These are phyloP conservation scores for Xerocomus amazonicus DNA, from an alignment of 1,284 basidiomycete species.

Conservation along the genomic window DNA sequence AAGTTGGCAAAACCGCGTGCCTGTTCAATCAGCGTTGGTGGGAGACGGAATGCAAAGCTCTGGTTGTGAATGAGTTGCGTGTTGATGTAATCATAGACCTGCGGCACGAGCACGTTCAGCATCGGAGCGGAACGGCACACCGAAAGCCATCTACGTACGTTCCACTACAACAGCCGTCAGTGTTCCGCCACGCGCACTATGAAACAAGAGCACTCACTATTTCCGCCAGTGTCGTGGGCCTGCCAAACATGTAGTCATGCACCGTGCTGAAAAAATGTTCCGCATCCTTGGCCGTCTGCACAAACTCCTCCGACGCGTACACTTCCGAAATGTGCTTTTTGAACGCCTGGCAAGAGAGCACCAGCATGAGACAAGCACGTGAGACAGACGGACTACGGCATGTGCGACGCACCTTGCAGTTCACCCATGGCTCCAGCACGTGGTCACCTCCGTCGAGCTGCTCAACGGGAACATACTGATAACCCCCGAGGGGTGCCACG, in stretches of 20 bases:
- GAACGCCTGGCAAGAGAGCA: conserved; percentile 48
- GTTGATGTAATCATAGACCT: conserved; percentile 78
- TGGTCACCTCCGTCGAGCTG: conserved; percentile 77
- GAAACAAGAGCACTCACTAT: conserved; percentile 43
- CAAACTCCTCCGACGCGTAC: conserved; percentile 60
- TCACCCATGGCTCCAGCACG: conserved; percentile 82
- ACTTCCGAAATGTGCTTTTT: conserved; percentile 60
- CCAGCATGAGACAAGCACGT: conserved; percentile 15
- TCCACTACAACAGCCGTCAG: conserved; percentile 43
- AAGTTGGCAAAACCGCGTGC: conserved; percentile 68
- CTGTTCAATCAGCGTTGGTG: conserved; percentile 64
- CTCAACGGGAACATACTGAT: conserved; percentile 81
- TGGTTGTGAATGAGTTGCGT: conserved; percentile 75
- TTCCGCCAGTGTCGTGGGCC: conserved; percentile 62
- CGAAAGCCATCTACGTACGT: conserved; percentile 43
- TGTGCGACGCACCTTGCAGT: conserved; percentile 58
- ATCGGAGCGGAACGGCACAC: neutral
- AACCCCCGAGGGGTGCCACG: conserved; percentile 73
- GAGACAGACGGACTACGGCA: conserved; percentile 4
- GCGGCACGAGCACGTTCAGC: conserved; percentile 13
- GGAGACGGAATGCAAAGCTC: conserved; percentile 69
- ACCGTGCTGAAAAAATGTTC: conserved; percentile 61
- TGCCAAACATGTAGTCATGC: conserved; percentile 65
- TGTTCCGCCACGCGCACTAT: neutral
- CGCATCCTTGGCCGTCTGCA: conserved; percentile 51